Conservation (phyloP, 352 stramenopile genomes). For the Phytophthora crassamura region DNA sequence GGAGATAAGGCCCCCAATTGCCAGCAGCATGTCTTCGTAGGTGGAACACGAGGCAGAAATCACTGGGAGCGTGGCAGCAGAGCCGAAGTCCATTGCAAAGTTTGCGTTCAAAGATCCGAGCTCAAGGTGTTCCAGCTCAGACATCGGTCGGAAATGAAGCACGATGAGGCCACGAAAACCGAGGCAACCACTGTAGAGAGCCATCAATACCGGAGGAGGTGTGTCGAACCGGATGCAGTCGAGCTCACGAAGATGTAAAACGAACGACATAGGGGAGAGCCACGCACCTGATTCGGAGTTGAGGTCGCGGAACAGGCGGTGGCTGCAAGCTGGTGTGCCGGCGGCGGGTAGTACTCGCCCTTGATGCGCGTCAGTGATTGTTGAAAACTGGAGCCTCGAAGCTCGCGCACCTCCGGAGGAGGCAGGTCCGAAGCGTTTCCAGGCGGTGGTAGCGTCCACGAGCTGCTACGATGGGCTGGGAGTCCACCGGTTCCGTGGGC, state of each 20-base stretch:
- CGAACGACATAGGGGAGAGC: background rate
- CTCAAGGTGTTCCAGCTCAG: background rate
- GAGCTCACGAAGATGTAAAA: background rate
- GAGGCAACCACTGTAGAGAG: conserved; percentile 2
- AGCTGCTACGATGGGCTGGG: too few species aligned
- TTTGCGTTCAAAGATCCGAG: conserved; percentile 2
- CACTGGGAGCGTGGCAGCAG: background rate
- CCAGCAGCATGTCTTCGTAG: conserved; percentile 1
- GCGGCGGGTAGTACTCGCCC: too few species aligned
- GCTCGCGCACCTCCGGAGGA: too few species aligned
- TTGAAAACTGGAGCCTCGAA: too few species aligned
- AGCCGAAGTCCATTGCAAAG: conserved; percentile 6
- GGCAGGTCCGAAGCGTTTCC: too few species aligned
- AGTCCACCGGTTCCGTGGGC: too few species aligned
- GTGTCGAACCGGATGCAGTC: conserved; percentile 6
- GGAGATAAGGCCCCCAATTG: conserved; percentile 4
- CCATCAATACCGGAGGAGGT: conserved; percentile 1
- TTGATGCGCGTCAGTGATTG: too few species aligned
- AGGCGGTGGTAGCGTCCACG: too few species aligned
- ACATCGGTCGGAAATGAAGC: conserved; percentile 8
- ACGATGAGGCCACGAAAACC: background rate
- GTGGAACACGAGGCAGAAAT: background rate
- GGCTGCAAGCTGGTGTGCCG: background rate
- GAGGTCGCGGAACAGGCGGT: too few species aligned
- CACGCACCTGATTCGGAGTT: too few species aligned